These are phyloP conservation scores for Huiozyma sinensis DNA, from an alignment of 805 yeast species.

Conservation along the genomic window DNA sequence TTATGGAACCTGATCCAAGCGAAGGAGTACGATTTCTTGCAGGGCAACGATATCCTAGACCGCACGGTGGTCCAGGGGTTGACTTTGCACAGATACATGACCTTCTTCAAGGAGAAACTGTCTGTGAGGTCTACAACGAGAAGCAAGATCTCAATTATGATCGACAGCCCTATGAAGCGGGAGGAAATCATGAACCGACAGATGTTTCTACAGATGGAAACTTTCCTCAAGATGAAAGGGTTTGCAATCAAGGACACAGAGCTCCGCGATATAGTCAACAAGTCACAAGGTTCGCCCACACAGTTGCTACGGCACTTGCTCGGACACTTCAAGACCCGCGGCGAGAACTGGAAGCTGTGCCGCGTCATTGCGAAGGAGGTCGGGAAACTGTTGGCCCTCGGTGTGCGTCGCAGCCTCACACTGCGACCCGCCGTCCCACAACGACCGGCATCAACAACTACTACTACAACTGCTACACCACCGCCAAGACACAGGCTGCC, in stretches of 20 bases:
- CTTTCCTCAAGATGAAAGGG: slow-evolving; percentile 38
- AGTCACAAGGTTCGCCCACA: slow-evolving; percentile 30
- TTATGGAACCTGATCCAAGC: slow-evolving; percentile 41
- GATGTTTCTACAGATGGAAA: slow-evolving; percentile 33
- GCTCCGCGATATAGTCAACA: slow-evolving; percentile 30
- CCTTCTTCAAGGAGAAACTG: slow-evolving; percentile 29
- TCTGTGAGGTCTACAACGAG: slow-evolving; percentile 30
- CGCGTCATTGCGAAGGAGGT: slow-evolving; percentile 28
- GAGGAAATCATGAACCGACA: slow-evolving; percentile 30
- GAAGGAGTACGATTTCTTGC: slow-evolving; percentile 33
- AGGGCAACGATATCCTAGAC: slow-evolving; percentile 28
- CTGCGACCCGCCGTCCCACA: too few species aligned
- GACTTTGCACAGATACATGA: slow-evolving; percentile 25
- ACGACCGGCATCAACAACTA: too few species aligned
- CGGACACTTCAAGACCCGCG: slow-evolving; percentile 33
- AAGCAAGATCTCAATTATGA: slow-evolving; percentile 34
- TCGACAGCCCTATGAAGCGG: slow-evolving; percentile 29
- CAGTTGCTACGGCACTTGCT: slow-evolving; percentile 33
- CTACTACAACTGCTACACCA: background rate
- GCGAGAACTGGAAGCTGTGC: slow-evolving; percentile 31
- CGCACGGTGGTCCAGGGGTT: slow-evolving; percentile 23
- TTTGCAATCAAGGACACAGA: slow-evolving; percentile 34
- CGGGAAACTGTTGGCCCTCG: background rate
- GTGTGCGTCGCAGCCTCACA: too few species aligned
- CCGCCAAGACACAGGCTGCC: background rate